These are phyloP conservation scores for Ambrosia artemisiifolia DNA, from an alignment of 129 eudicot genomes.

Conservation along the genomic window DNA sequence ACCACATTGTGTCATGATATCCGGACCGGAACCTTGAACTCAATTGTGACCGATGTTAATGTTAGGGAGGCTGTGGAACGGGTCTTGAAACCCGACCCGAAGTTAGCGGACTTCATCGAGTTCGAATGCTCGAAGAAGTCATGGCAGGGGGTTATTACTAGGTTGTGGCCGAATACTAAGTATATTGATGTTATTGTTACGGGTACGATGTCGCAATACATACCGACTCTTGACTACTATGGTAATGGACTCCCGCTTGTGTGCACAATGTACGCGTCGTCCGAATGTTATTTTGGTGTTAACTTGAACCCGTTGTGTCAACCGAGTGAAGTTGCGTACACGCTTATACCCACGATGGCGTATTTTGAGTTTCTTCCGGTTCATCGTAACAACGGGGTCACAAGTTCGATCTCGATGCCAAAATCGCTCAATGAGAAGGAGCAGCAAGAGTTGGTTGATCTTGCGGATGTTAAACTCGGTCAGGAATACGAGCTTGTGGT, in stretches of 20 bases:
- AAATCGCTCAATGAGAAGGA: slow-evolving; percentile 58
- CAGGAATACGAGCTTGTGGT: slow-evolving; percentile 83
- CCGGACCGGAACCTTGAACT: slow-evolving; percentile 48
- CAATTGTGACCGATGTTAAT: slow-evolving; percentile 39
- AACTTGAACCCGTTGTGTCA: slow-evolving; percentile 67
- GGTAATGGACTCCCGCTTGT: slow-evolving; percentile 75
- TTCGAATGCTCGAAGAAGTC: slow-evolving; percentile 50
- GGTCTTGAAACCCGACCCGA: slow-evolving; percentile 51
- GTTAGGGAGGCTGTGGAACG: slow-evolving; percentile 54
- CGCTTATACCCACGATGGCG: slow-evolving; percentile 72
- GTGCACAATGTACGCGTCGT: slow-evolving; percentile 74
- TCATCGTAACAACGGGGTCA: slow-evolving; percentile 41
- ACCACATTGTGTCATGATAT: slow-evolving; percentile 47
- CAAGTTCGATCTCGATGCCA: slow-evolving; percentile 28
- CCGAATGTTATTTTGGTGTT: slow-evolving; percentile 73
- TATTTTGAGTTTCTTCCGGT: slow-evolving; percentile 74
- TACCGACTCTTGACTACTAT: slow-evolving; percentile 69
- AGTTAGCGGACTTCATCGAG: slow-evolving; percentile 57
- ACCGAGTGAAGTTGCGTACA: slow-evolving; percentile 72
- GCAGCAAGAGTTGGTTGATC: slow-evolving; percentile 57
- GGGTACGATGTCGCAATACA: slow-evolving; percentile 81
- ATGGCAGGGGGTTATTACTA: slow-evolving; percentile 70
- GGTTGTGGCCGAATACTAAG: slow-evolving; percentile 79
- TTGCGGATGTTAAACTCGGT: slow-evolving; percentile 65
- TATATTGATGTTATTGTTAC: slow-evolving; percentile 72